Evolutionary conservation across 192 early-diverging fungal species (phyloP).

Genomic region (Coemansia sp.): DNA sequence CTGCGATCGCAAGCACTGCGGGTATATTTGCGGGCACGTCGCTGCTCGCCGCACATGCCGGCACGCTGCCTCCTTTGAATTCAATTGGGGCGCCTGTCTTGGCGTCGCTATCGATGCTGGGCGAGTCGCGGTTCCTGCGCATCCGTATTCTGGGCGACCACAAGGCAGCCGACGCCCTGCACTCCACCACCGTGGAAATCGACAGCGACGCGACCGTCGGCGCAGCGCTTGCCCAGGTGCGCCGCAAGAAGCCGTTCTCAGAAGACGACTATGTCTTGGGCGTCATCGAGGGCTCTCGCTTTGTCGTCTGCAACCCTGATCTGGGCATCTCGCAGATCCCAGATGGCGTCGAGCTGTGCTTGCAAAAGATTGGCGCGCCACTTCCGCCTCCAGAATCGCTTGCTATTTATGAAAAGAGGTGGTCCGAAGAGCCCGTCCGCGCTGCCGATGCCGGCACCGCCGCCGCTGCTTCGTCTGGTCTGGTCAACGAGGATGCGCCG

Average conservation of each 20-base stretch:
- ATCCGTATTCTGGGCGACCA: slow-evolving; percentile 31
- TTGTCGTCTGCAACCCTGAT: slow-evolving; percentile 72
- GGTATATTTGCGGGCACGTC: slow-evolving; percentile 38
- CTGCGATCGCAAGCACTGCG: slow-evolving; percentile 31
- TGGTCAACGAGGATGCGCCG: background rate
- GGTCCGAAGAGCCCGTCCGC: background rate
- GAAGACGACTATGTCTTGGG: slow-evolving; percentile 79
- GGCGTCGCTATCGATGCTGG: slow-evolving; percentile 3
- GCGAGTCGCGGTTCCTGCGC: slow-evolving; percentile 24
- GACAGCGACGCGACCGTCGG: slow-evolving; percentile 67
- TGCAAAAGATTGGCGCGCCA: slow-evolving; percentile 34
- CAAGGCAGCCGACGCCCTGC: slow-evolving; percentile 64
- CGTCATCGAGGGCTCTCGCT: slow-evolving; percentile 70
- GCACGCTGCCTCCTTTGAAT: slow-evolving; percentile 7
- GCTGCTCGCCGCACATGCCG: slow-evolving; percentile 9
- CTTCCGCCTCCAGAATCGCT: slow-evolving; percentile 13
- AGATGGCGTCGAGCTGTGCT: slow-evolving; percentile 31
- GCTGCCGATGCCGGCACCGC: slow-evolving; percentile 2
- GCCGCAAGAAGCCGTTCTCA: slow-evolving; percentile 82
- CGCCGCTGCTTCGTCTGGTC: background rate
- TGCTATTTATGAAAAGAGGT: background rate
- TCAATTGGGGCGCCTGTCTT: background rate
- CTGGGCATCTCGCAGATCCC: slow-evolving; percentile 66
- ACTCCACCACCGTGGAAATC: slow-evolving; percentile 85
- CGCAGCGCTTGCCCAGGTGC: slow-evolving; percentile 81